Base-by-base conservation (phyloP, 108 stramenopile species). In the Craspedostauros australis region DNA sequence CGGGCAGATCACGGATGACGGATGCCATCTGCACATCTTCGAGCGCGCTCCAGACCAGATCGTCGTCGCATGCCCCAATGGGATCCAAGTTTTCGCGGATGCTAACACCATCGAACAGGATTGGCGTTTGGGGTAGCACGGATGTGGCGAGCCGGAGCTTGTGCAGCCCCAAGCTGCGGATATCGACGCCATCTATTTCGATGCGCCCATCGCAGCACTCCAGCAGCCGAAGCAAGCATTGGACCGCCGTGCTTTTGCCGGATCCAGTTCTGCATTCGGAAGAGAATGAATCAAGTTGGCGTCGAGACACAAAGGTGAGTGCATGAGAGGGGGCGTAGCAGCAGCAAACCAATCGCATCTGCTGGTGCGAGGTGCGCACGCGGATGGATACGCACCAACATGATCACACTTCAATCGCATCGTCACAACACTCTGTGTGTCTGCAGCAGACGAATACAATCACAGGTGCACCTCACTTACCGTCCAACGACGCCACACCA, bases 41-140 rank as follows among this genome's bases (percentile, higher is more conserved):
- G 1, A 70, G 42, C 0, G 68, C 68, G 40, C 77, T 79, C 9
- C 60, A 53, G 18, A 86, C 62, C 30, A 69, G 46, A 11, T 66
- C 57, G 37, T 68, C 61, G 14, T 50, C 37, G 42, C 64, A 60
- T 12, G 14, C n/a, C 30, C 29, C 37, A 45, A 89, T 87, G 0
- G 91, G 91, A 51, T 95, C 94, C 7, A 95, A 66, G 63, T 95
- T 95, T 14, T 84, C 75, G 34, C 86, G 63, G 22, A 95, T 33
- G 16, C 86, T 80, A 34, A 73, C 64, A 15, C 88, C 91, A 16
- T 71, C 67, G 44, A 93, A 92, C 8, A 95, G 49, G 7, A 89
- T 72, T 8, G 94, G 94, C 12, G 12, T 12, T 54, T 95, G 91
- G 2, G 90, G 90, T 16, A 95, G 90, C 27, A 95, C 86, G 15